These are phyloP conservation scores for Acanthamoeba sp. DNA, from an alignment of 208 protist genomes.

Conservation along the genomic window DNA sequence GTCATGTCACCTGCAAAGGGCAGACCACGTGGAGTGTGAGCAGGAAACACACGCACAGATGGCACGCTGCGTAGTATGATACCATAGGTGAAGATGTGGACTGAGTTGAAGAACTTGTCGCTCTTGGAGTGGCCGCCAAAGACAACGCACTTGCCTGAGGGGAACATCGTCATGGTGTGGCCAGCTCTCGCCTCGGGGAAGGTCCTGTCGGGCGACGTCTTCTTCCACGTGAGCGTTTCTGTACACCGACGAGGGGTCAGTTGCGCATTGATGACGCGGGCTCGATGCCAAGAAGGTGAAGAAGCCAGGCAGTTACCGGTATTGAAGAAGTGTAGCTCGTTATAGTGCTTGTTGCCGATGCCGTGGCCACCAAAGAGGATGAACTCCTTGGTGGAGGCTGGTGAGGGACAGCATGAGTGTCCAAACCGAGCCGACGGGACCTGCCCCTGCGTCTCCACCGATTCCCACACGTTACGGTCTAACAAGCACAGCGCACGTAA, in stretches of 20 bases:
- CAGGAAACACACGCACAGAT: background rate
- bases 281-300: background rate
- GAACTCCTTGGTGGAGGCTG: conserved; percentile 28
- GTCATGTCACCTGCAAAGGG: background rate
- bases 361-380: conserved; percentile 34
- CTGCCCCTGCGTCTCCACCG: background rate
- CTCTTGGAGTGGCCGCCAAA: conserved; percentile 61
- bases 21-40: background rate
- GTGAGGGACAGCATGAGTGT: conserved; percentile 7
- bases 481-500: background rate
- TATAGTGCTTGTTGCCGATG: conserved; percentile 62
- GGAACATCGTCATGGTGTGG: conserved; percentile 57
- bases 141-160: conserved; percentile 17
- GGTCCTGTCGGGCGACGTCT: conserved; percentile 1
- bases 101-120: conserved; percentile 28
- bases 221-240: conserved; percentile 41
- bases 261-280: background rate
- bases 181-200: conserved; percentile 61
- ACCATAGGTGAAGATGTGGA: conserved; percentile 34
- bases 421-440: conserved; percentile 20
- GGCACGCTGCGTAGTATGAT: too few relatives aligned
- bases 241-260: background rate
- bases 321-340: conserved; percentile 49
- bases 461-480: conserved; percentile 64
- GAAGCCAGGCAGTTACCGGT: background rate